Conservation (phyloP, 208 protist genomes). For the Borovskyia barvae region DNA sequence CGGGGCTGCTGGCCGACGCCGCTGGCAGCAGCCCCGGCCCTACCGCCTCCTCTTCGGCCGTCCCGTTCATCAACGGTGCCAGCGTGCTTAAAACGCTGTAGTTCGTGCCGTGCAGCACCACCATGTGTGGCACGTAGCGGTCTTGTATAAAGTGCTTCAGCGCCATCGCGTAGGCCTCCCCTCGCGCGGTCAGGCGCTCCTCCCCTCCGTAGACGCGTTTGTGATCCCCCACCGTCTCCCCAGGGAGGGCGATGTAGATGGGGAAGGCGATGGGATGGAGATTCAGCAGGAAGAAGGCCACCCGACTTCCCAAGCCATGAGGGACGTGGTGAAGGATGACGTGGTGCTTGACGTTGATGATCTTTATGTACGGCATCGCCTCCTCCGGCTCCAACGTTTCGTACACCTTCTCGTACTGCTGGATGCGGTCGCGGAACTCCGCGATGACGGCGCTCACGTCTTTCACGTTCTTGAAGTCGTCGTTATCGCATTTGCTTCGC, state of each 20-base stretch:
- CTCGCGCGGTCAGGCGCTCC: slow-evolving; percentile 62
- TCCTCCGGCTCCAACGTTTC: slow-evolving; percentile 70
- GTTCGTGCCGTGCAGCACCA: slow-evolving; percentile 86
- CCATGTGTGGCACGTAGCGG: slow-evolving; percentile 79
- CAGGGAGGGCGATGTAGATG: slow-evolving; percentile 81
- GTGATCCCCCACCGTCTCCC: slow-evolving; percentile 72
- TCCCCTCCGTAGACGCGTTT: slow-evolving; percentile 73
- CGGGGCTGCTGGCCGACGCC: too few relatives aligned
- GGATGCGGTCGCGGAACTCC: slow-evolving; percentile 78
- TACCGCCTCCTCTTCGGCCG: slow-evolving; percentile 21
- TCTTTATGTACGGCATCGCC: slow-evolving; percentile 81
- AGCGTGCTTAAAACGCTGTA: slow-evolving; percentile 68
- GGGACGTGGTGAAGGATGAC: slow-evolving; percentile 77
- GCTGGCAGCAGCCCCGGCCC: too few relatives aligned
- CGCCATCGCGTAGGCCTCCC: slow-evolving; percentile 59
- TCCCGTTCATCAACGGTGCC: slow-evolving; percentile 49
- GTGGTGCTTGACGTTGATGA: slow-evolving; percentile 88
- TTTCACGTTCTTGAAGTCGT: slow-evolving; percentile 86
- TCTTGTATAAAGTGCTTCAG: slow-evolving; percentile 81
- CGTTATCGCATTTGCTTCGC: slow-evolving; percentile 86
- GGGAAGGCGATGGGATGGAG: slow-evolving; percentile 85
- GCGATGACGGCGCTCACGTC: slow-evolving; percentile 75
- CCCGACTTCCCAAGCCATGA: slow-evolving; percentile 69
- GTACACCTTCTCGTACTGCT: slow-evolving; percentile 90
- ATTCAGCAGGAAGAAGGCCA: slow-evolving; percentile 89